Base-by-base conservation (phyloP, 179 eudicot species). In the Beta macrorhiza region DNA sequence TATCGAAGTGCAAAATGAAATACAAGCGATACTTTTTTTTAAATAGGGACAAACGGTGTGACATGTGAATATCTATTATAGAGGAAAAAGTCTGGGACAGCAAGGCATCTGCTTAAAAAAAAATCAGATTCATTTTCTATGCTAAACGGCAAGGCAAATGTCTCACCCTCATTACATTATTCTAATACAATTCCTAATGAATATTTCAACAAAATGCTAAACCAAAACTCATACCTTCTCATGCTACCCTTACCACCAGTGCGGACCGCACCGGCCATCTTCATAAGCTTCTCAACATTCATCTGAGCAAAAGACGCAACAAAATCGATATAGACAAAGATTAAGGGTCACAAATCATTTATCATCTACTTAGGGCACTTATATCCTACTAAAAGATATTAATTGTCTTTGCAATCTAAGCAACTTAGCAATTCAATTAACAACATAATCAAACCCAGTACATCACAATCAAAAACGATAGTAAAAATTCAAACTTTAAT, bases 191-290 rank as follows among this genome's bases (percentile, higher is more conserved):
- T n/a, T 25, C 22, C n/a, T 19, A 44, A 57, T 11, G 0, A 0
- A 61, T 4, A 59, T 45, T 52, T 56, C 20, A 80, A 57, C 5
- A 5, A 19, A 67, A 71, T 5, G 59, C 63, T 15, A 65, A 57
- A 53, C 83, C 56, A 53, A 49, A 57, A 17, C 7, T 55, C 72
- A 74, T 52, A 84, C 94, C 94, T 92, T 88, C 97, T 91, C 90
- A 92, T 45, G 87, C 91, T 92, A 70, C 96, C 96, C 89, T 92
- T 92, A 14, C 96, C 96, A 82, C 96, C 96, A 9, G 94, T 91
- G 81, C 94, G 91, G 49, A 92, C 97, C 6, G 92, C 91, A 88
- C 90, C 91, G 52, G 97, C 97, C 97, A 91, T 92, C 91, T 92
- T 92, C 92, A 73, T 87, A 20, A 92, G 90, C 89, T 91, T 92